phyloP scores from a whole-genome alignment of 2,329 filamentous ascomycete genomes.

The Fusarium sp. region DNA sequence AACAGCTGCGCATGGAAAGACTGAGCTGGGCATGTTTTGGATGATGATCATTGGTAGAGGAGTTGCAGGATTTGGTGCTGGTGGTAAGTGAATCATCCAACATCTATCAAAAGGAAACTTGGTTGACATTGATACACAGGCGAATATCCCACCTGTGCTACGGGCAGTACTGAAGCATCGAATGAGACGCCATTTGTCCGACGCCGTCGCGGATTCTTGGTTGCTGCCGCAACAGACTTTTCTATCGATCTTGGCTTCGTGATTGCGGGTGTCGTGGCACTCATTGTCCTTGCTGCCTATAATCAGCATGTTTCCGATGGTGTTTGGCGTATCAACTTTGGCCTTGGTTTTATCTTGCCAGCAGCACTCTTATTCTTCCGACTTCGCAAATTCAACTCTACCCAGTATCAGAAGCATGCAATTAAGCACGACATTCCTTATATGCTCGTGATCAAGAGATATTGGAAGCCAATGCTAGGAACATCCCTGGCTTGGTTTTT shows the following conservation, averaged over 20 bases:
- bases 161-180: background rate
- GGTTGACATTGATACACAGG: background rate
- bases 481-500: background rate
- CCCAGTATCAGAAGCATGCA: background rate
- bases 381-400: background rate
- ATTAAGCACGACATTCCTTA: background rate
- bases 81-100: background rate
- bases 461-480: background rate
- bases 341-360: background rate
- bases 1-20: background rate
- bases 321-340: background rate
- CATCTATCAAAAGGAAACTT: accelerated
- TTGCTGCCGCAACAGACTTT: background rate
- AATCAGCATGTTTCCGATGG: background rate
- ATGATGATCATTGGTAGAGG: background rate
- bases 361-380: background rate
- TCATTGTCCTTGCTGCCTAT: background rate
- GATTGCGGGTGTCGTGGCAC: background rate
- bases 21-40: background rate
- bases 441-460: background rate
- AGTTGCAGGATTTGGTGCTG: background rate
- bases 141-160: background rate
- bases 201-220: background rate
- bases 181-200: background rate
- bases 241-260: background rate